Conservation (phyloP, 1,139 yeast species). For the Candida albicans region DNA sequence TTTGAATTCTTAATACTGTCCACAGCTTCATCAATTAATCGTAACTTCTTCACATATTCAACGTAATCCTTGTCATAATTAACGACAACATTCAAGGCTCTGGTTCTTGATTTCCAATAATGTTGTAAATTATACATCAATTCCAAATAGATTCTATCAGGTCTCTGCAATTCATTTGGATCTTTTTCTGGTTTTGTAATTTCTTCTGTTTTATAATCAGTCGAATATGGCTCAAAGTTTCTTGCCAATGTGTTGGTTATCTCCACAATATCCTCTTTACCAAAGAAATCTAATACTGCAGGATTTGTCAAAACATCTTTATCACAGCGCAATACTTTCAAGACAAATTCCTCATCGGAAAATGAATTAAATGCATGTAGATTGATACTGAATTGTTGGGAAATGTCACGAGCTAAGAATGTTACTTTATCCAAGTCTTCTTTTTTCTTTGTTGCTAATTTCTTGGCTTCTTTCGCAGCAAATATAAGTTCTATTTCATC, state of each 20-base stretch:
- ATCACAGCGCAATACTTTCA: constrained; percentile 64
- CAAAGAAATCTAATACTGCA: constrained; percentile 71
- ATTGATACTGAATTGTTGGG: constrained; percentile 80
- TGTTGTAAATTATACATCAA: constrained; percentile 72
- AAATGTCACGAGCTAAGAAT: constrained; percentile 66
- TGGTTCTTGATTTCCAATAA: constrained; percentile 78
- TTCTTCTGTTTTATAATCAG: constrained; percentile 47
- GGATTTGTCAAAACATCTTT: constrained; percentile 51
- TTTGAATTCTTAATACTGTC: constrained; percentile 58
- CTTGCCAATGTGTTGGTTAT: constrained; percentile 63
- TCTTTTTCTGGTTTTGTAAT: constrained; percentile 66
- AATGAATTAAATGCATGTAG: constrained; percentile 58
- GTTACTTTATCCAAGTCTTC: constrained; percentile 54
- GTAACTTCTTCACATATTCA: constrained; percentile 61
- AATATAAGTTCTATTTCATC: constrained; percentile 73
- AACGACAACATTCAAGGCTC: constrained; percentile 63
- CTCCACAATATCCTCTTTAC: constrained; percentile 67
- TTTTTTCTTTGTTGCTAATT: constrained; percentile 48
- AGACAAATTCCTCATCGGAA: constrained; percentile 56
- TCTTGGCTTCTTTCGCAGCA: constrained; percentile 76
- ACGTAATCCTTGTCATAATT: constrained; percentile 69
- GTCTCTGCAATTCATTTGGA: constrained; percentile 69
- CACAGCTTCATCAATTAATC: constrained; percentile 64
- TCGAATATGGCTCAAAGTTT: constrained; percentile 66
- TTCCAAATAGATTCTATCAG: constrained; percentile 74